phyloP scores from a whole-genome alignment of 2,329 filamentous ascomycete genomes.

The Ophiocordyceps australis region DNA sequence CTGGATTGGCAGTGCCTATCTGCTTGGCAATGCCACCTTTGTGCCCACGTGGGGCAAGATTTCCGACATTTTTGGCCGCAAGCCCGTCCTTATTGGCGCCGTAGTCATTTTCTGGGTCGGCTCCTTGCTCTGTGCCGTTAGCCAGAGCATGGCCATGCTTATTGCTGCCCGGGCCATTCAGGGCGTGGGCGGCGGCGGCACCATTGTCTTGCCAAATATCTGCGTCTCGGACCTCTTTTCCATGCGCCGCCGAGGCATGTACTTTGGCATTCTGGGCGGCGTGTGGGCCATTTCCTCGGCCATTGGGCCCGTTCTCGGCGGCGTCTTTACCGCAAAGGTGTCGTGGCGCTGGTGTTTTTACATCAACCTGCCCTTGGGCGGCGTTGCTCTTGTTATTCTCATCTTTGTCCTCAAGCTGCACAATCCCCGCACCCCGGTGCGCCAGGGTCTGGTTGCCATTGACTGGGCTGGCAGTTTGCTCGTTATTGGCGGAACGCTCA shows the following conservation, averaged over 20 bases:
- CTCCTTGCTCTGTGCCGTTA: constrained; percentile 33
- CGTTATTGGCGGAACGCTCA: constrained; percentile 62
- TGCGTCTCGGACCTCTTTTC: constrained; percentile 37
- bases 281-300: constrained; percentile 48
- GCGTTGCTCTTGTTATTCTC: constrained; percentile 26
- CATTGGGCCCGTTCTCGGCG: constrained; percentile 50
- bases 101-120: constrained; percentile 34
- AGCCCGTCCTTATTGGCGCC: constrained; percentile 31
- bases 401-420: constrained; percentile 50
- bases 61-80: constrained; percentile 39
- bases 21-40: constrained; percentile 49
- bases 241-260: constrained; percentile 28
- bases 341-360: constrained; percentile 57
- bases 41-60: constrained; percentile 53
- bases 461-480: constrained; percentile 37
- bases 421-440: constrained; percentile 45
- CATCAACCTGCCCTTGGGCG: constrained; percentile 38
- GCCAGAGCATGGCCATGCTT: constrained; percentile 29
- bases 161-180: constrained; percentile 37
- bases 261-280: constrained; percentile 32
- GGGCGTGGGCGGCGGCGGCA: constrained; percentile 36
- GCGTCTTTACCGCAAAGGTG: constrained; percentile 43
- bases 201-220: constrained; percentile 42
- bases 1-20: constrained; percentile 61
- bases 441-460: constrained; percentile 42